Conservation (phyloP, 1,284 basidiomycete species). For the Cutaneotrichosporon sp. region DNA sequence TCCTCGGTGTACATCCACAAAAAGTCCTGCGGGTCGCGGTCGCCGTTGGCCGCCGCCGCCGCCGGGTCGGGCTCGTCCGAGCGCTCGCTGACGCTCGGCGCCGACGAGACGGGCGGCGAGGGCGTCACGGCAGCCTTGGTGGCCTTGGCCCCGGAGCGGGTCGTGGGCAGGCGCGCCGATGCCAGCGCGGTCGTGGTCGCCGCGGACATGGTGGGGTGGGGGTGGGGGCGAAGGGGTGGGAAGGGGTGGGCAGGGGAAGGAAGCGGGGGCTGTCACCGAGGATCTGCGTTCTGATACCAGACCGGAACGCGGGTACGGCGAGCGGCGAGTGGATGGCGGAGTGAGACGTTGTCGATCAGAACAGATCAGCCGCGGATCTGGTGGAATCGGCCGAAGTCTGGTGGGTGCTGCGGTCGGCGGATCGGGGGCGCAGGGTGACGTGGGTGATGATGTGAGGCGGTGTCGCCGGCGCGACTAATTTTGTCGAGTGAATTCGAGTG, state of each 20-base stretch:
- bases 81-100: not conserved
- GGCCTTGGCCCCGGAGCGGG: not conserved
- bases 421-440: no score
- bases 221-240: not conserved
- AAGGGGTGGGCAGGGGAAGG: not conserved
- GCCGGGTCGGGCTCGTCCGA: slow-evolving; percentile 11
- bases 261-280: no score
- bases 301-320: no score
- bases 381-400: no score
- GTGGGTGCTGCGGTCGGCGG: no score
- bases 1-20: slow-evolving; percentile 98
- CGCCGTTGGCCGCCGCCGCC: slow-evolving; percentile 6
- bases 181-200: not conserved
- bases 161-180: not conserved
- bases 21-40: slow-evolving; percentile 62
- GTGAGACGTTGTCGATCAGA: not conserved
- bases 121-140: slow-evolving; percentile 10
- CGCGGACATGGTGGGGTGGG: not conserved
- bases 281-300: no score
- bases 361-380: no score
- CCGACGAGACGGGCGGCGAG: slow-evolving; percentile 7
- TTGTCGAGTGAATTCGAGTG: not conserved
- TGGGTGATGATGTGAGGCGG: no score
- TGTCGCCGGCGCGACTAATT: no score
- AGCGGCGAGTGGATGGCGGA: not conserved